Percentiles rank a stretch among this genome's conserved stretches.
These are phyloP conservation scores for Sarcomyxa edulis DNA, from an alignment of 768 basidiomycete genomes.

Conservation along the genomic window DNA sequence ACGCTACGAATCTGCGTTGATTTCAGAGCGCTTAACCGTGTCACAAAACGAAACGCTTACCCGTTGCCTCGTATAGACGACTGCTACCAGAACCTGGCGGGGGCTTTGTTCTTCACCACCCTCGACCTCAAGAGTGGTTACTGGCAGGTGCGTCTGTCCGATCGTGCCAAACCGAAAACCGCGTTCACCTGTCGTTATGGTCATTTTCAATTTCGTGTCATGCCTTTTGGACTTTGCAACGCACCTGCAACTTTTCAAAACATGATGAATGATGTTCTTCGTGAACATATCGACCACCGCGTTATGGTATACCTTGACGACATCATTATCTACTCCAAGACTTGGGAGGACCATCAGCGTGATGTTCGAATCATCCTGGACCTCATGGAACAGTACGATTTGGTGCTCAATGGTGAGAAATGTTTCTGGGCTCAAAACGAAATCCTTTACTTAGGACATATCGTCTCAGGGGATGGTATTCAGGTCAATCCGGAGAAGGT, in stretches of 20 bases:
- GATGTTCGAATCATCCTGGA: conserved; percentile 28
- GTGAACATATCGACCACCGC: conserved; percentile 28
- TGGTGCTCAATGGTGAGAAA: conserved; percentile 33
- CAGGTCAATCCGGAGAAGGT: conserved; percentile 38
- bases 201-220: conserved; percentile 30
- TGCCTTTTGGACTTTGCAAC: conserved; percentile 32
- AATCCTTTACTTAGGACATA: conserved; percentile 38
- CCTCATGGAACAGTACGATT: conserved; percentile 17
- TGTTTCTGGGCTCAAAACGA: conserved; percentile 28
- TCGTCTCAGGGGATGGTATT: conserved; percentile 24
- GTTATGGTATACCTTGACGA: conserved; percentile 39
- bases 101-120: no score
- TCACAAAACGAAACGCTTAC: conserved; percentile 29
- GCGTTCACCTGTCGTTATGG: conserved; percentile 33
- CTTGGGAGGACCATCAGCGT: conserved; percentile 23
- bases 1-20: conserved; percentile 18
- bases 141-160: conserved; percentile 27
- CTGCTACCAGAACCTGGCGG: no score
- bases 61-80: no score
- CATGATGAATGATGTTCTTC: conserved; percentile 35
- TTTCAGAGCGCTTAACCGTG: conserved; percentile 19
- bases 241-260: conserved; percentile 36
- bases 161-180: conserved; percentile 39
- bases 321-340: conserved; percentile 36
- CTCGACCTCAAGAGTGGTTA: conserved; percentile 35